Conservation (phyloP, 495 filamentous ascomycete genomes). For the Baudoinia panamericana region DNA sequence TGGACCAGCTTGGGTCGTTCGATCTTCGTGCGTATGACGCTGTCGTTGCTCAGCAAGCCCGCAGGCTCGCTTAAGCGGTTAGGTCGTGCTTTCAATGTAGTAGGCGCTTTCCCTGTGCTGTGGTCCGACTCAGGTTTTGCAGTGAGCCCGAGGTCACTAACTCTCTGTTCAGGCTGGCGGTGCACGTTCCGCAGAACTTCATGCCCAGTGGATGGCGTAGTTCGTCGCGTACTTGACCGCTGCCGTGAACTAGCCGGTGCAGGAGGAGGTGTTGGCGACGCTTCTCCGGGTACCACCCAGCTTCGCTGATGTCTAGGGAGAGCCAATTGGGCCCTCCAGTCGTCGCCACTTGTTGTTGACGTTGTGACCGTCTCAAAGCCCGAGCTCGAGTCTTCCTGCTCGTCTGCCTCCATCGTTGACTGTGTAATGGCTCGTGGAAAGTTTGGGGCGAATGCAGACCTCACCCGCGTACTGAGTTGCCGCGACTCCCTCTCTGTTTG, state of each 20-base stretch:
- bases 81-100: neutral
- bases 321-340: constrained; percentile 8
- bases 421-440: constrained; percentile 16
- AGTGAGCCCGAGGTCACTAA: no score
- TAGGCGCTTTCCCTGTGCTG: no score
- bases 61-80: constrained; percentile 11
- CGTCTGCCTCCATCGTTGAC: constrained; percentile 10
- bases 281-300: constrained; percentile 17
- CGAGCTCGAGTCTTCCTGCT: constrained; percentile 9
- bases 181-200: neutral
- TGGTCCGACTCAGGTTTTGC: no score
- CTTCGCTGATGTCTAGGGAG: constrained; percentile 15
- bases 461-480: constrained; percentile 8
- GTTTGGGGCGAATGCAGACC: constrained; percentile 12
- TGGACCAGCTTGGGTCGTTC: constrained; percentile 12
- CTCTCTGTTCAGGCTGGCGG: no score
- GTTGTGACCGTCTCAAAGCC: constrained; percentile 8
- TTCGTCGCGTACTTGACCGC: constrained; percentile 1
- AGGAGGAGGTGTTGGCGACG: constrained; percentile 17
- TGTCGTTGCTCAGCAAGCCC: constrained; percentile 14
- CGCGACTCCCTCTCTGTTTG: constrained; percentile 4
- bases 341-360: constrained; percentile 9
- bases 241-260: constrained; percentile 15
- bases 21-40: constrained; percentile 7
- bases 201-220: neutral